Evolutionary conservation across 1,284 basidiomycete species (phyloP).

Genomic region (Pseudozyma flocculosa): DNA sequence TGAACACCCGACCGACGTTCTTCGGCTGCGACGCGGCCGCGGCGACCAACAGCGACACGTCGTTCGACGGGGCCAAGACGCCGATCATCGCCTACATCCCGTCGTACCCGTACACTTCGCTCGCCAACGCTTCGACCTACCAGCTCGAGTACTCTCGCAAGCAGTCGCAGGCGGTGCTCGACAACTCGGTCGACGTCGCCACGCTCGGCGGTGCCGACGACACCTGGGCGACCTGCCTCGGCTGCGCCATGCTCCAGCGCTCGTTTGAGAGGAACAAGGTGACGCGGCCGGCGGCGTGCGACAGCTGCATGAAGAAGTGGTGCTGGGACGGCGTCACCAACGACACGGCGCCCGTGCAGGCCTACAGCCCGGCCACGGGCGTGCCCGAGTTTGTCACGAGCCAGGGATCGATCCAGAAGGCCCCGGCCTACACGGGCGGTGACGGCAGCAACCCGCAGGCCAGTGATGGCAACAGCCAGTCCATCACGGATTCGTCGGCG

Average conservation of each 20-base stretch:
- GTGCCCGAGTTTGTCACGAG: constrained; percentile 41
- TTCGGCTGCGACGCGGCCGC: constrained; percentile 68
- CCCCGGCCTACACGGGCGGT: constrained; percentile 44
- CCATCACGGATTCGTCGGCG: too few species aligned
- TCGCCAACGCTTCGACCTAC: constrained; percentile 48
- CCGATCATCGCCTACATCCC: constrained; percentile 61
- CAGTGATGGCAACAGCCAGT: constrained; percentile 4
- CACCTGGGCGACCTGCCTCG: constrained; percentile 48
- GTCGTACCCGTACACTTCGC: constrained; percentile 61
- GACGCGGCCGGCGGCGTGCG: constrained; percentile 35
- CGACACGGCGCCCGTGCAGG: constrained; percentile 19
- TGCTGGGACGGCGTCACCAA: constrained; percentile 54
- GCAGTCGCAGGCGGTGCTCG: constrained; percentile 42
- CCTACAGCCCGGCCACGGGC: constrained; percentile 49
- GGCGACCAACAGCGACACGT: constrained; percentile 36
- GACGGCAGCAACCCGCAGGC: constrained; percentile 35
- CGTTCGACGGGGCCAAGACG: constrained; percentile 52
- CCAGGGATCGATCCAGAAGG: constrained; percentile 20
- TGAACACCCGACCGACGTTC: constrained; percentile 71
- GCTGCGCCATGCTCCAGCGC: constrained; percentile 47
- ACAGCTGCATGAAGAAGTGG: constrained; percentile 42
- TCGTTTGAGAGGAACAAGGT: constrained; percentile 40
- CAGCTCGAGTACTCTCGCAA: constrained; percentile 57
- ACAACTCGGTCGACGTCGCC: constrained; percentile 51
- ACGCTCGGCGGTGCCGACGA: constrained; percentile 42